Conservation (phyloP, 768 basidiomycete species). For the Leccinum fibrillosum region DNA sequence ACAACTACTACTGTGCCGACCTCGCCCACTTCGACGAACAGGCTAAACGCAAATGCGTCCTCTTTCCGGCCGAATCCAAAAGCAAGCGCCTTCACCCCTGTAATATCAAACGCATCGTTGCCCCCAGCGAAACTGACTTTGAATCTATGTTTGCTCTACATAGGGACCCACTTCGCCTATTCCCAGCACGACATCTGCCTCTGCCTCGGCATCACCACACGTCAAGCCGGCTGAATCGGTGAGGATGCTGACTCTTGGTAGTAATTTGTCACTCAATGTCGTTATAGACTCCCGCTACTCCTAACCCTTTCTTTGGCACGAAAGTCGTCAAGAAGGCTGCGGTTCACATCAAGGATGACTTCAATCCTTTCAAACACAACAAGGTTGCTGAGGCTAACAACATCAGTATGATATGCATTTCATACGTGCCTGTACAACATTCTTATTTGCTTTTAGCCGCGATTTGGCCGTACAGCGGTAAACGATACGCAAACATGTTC, state of each 20-base stretch:
- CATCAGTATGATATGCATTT: slow-evolving; percentile 56
- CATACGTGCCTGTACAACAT: neutral
- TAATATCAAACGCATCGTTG: slow-evolving; percentile 30
- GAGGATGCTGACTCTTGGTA: slow-evolving; percentile 10
- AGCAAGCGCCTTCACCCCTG: slow-evolving; percentile 73
- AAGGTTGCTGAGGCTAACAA: slow-evolving; percentile 74
- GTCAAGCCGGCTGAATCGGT: slow-evolving; percentile 56
- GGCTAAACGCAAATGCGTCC: slow-evolving; percentile 84
- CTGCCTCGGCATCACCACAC: slow-evolving; percentile 60
- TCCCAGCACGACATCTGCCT: slow-evolving; percentile 37
- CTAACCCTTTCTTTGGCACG: slow-evolving; percentile 90
- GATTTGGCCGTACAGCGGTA: slow-evolving; percentile 87
- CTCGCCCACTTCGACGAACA: slow-evolving; percentile 56
- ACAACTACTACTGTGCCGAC: slow-evolving; percentile 37
- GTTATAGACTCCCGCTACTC: slow-evolving; percentile 42
- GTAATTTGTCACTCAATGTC: slow-evolving; percentile 8
- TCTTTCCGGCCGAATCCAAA: slow-evolving; percentile 89
- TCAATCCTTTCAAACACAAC: slow-evolving; percentile 91
- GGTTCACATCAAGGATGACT: slow-evolving; percentile 92
- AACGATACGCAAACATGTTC: slow-evolving; percentile 79
- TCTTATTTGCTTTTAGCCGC: slow-evolving; percentile 44
- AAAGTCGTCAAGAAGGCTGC: slow-evolving; percentile 71
- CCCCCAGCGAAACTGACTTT: slow-evolving; percentile 17
- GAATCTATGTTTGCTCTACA: slow-evolving; percentile 10
- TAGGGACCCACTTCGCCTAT: slow-evolving; percentile 49